Evolutionary conservation across 768 basidiomycete species (phyloP), one percentile per base, ranked within the genome.

Genomic region (Albatrellus ellisii): DNA sequence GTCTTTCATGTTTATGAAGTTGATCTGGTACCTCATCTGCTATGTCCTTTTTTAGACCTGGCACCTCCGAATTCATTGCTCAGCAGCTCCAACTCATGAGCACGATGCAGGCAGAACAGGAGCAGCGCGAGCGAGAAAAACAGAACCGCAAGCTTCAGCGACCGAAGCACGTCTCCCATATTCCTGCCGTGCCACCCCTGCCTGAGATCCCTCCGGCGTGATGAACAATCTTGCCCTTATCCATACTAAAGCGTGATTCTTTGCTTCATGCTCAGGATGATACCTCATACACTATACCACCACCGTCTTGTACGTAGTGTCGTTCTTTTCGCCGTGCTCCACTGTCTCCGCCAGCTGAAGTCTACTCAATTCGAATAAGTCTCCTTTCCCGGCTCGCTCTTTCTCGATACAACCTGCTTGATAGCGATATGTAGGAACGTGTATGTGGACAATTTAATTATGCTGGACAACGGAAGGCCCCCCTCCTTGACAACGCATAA

Each of bases 41-140:
- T 39, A 29, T 11, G 32, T 15, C 24, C 32, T 12, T 14, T 39
- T 49, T 0, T 57, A 89, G 89, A 53, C 70, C 83, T 9, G 72
- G 75, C 34, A 90, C 87, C 3, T 70, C 74, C 14, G 90, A 92
- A 39, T 94, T 94, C 56, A 84, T 94, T 47, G 68, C 79, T 2
- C 87, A 90, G 54, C 90, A 94, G 49, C 62, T 90, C 46, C 76
- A 80, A 48, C 87, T 88, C 27, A 76, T 86, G 68, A 67, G 72
- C 26, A 72, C 75, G n/a, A 75, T 90, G 68, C 83, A 85, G 53
- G 77, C 75, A 4, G 86, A 91, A 55, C 81, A 83, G 50, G 82
- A 88, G 55, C 69, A 73, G 42, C 72, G 78, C n/a, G 72, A 75
- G 38, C 72, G 70, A 45, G 77, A 76, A 46, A 62, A 65, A 10